Base-by-base conservation (phyloP, 768 basidiomycete genomes). In the Kwoniella shandongensis region DNA sequence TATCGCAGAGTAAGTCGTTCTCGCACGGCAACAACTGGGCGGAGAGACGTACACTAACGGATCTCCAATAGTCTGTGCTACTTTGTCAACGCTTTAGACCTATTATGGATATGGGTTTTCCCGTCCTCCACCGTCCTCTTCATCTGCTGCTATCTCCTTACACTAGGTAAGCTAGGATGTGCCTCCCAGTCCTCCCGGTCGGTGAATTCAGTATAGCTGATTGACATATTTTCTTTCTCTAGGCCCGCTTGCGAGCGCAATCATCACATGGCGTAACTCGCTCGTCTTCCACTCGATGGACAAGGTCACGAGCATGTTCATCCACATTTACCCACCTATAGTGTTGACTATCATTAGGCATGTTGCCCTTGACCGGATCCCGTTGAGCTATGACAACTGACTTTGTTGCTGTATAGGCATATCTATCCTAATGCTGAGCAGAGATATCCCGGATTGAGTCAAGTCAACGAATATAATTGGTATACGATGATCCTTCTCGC, bases 231-330 rank as follows among this genome's bases (percentile, higher is more conserved):
- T n/a, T n/a, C n/a, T n/a, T n/a, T n/a, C n/a, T n/a, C 13, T 50
- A 77, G 76, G 92, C 0, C 84, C 88, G 0, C 82, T 96, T 29
- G 93, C 90, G 0, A 90, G 88, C 49, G 93, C 94, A 0, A 92
- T 98, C 46, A 89, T 97, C 65, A 97, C 94, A 10, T 99, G 96
- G 96, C 83, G 96, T 59, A 99, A 99, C 71, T 93, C 90, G 63
- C 84, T 99, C 22, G 96, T 99, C 2, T 99, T 99, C 79, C 96
- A 99, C 70, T 92, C 94, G 69, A 82, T 85, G 53, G 96, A 99
- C 76, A 98, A 98, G 77, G 89, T 97, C 71, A 97, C 89, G 17
- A 91, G 88, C 10, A 79, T 99, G 23, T 98, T 93, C 79, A 84
- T 99, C 29, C 96, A 99, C 73, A 87, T 98, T 54, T 97, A 96